Evolutionary conservation across 495 filamentous ascomycete genomes (phyloP).

Genomic region (Bryoglossum gracile): DNA sequence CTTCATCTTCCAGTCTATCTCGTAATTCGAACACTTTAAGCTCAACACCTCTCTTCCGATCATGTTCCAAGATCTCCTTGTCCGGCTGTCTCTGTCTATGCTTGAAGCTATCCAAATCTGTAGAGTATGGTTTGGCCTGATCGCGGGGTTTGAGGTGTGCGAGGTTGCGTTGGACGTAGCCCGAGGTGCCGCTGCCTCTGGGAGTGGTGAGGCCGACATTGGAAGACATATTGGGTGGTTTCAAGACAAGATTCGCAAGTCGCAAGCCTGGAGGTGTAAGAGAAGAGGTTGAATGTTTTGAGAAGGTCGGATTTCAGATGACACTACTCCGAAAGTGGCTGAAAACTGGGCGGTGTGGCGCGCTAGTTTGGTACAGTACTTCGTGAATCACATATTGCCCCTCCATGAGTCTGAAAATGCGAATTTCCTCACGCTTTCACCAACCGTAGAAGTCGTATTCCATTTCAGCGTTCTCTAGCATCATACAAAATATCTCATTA

Average conservation of each 20-base stretch:
- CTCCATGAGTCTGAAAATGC: no score
- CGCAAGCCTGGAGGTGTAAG: neutral
- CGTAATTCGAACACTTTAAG: conserved; percentile 86
- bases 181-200: conserved; percentile 89
- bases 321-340: no score
- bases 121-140: conserved; percentile 50
- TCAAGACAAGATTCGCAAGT: neutral
- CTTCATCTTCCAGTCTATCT: conserved; percentile 85
- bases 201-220: conserved; percentile 97
- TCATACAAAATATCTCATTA: neutral
- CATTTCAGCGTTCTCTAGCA: neutral
- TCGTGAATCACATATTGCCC: no score
- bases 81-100: conserved; percentile 81
- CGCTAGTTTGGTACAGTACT: no score
- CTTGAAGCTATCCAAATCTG: conserved; percentile 43
- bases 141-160: conserved; percentile 80
- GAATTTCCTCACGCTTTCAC: no score
- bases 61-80: conserved; percentile 87
- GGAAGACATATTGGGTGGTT: conserved; percentile 61
- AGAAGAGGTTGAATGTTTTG: neutral
- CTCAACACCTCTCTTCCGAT: conserved; percentile 80
- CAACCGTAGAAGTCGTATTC: no score
- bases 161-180: conserved; percentile 93
- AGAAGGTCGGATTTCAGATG: no score
- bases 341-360: no score